Base-by-base conservation (phyloP, 1,284 basidiomycete species). In the Tilletia indica region DNA sequence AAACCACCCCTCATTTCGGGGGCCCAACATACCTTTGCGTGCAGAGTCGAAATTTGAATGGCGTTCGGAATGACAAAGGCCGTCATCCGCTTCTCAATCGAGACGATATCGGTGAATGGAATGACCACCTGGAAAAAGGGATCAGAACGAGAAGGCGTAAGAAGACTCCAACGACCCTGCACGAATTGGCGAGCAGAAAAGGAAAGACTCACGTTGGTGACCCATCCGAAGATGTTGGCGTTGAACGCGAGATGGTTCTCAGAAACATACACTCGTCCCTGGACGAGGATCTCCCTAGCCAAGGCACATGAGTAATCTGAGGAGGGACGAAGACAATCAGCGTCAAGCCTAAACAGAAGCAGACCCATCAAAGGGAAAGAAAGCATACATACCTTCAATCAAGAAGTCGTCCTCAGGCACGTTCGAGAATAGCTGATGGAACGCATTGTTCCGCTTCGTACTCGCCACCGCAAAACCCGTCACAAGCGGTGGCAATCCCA, bases 221-320 rank as follows among this genome's bases (percentile, higher is more conserved):
- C 92, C 96, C 96, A 99, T 63, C 96, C 96, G 85, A 99, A 97
- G 70, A 99, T 97, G 84, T 97, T 99, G 31, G 97, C 95, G 82
- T 99, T 93, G 87, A 99, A 99, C 86, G 93, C 97, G 19, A 98
- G 89, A 83, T 98, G 95, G 85, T 98, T 96, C 86, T 99, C 97
- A 0, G 95, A 98, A 34, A 99, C 93, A 85, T 99, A 99, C 68
- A 99, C 85, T 3, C 96, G 89, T 3, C 96, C 96, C 87, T 99
- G 96, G 42, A 98, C 92, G 38, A 99, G 88, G 77, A 99, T 98
- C 84, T 99, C 97, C 69, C 94, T 90, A 81, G 97, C 93, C 14
- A 98, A 85, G 0, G 96, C 97, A 84, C 97, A 99, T 2, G 96
- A 95, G 79, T 99, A 99, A 85, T 98, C 96, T 97, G 75, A 11